phyloP scores from a whole-genome alignment of 495 filamentous ascomycete genomes.

The Xylaria bambusicola region DNA sequence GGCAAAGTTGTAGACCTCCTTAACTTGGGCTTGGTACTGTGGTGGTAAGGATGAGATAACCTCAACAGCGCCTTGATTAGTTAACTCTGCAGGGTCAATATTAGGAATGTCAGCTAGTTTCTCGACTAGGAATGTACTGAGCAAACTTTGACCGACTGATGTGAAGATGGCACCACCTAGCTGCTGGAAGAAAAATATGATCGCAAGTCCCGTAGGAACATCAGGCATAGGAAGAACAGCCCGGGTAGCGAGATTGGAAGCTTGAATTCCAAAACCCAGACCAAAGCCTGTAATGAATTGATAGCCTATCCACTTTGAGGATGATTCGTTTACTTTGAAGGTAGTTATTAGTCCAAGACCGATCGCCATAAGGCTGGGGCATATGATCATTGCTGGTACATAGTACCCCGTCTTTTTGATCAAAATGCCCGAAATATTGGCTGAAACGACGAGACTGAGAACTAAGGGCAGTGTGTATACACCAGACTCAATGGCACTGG shows the following conservation, averaged over 20 bases:
- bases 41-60: constrained; percentile 43
- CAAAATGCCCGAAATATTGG: constrained; percentile 49
- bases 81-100: constrained; percentile 46
- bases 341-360: constrained; percentile 70
- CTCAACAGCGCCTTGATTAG: constrained; percentile 59
- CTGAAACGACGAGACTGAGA: constrained; percentile 48
- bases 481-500: constrained; percentile 57
- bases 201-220: constrained; percentile 59
- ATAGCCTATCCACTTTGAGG: constrained; percentile 67
- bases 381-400: constrained; percentile 61
- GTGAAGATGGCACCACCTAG: constrained; percentile 68
- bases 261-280: constrained; percentile 69
- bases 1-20: constrained; percentile 59
- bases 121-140: constrained; percentile 57
- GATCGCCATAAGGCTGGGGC: constrained; percentile 59
- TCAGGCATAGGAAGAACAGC: constrained; percentile 57
- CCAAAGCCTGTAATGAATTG: constrained; percentile 71
- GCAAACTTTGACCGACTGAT: constrained; percentile 61
- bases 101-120: constrained; percentile 46
- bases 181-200: constrained; percentile 66
- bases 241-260: constrained; percentile 62
- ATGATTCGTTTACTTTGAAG: constrained; percentile 52
- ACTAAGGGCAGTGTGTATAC: constrained; percentile 62
- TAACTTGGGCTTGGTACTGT: constrained; percentile 40
- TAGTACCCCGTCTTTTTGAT: constrained; percentile 67